phyloP scores from a whole-genome alignment of 345 rosid genomes.

The Ceriops decandra region DNA sequence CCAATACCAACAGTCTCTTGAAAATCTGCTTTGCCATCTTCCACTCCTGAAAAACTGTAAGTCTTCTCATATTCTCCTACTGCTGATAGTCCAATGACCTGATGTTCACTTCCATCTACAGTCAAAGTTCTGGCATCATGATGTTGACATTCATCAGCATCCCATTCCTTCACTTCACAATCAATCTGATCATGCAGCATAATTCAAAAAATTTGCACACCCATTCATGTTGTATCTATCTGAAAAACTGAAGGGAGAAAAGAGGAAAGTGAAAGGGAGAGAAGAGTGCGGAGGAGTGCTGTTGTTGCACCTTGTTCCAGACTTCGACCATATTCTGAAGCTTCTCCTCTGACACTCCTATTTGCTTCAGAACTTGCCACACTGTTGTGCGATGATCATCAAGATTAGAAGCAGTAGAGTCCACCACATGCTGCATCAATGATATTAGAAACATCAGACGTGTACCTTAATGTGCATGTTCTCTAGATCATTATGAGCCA shows the following conservation, averaged over 20 bases:
- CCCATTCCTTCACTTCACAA: constrained; percentile 47
- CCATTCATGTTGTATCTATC: not conserved
- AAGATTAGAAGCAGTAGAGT: constrained; percentile 86
- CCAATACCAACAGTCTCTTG: constrained; percentile 17
- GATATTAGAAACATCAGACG: not conserved
- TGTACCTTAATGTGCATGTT: not conserved
- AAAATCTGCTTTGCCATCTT: constrained; percentile 5
- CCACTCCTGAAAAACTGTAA: not conserved
- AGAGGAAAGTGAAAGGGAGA: not conserved
- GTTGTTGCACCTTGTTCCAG: constrained; percentile 72
- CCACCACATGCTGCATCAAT: constrained; percentile 70
- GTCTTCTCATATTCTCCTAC: constrained; percentile 13
- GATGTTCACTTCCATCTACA: constrained; percentile 18
- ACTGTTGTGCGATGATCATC: constrained; percentile 86
- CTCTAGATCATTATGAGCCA: not conserved
- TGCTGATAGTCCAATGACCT: constrained; percentile 23
- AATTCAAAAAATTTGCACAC: not conserved
- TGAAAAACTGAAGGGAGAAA: not conserved
- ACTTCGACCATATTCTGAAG: constrained; percentile 81
- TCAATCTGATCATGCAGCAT: constrained; percentile 52
- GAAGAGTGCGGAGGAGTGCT: not conserved
- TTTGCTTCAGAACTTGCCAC: constrained; percentile 76
- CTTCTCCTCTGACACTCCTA: constrained; percentile 87
- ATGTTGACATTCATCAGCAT: constrained; percentile 24
- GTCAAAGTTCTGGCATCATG: constrained; percentile 23